These are phyloP conservation scores for Boeremia lycopersici DNA, from an alignment of 2,329 filamentous ascomycete species.

Conservation along the genomic window DNA sequence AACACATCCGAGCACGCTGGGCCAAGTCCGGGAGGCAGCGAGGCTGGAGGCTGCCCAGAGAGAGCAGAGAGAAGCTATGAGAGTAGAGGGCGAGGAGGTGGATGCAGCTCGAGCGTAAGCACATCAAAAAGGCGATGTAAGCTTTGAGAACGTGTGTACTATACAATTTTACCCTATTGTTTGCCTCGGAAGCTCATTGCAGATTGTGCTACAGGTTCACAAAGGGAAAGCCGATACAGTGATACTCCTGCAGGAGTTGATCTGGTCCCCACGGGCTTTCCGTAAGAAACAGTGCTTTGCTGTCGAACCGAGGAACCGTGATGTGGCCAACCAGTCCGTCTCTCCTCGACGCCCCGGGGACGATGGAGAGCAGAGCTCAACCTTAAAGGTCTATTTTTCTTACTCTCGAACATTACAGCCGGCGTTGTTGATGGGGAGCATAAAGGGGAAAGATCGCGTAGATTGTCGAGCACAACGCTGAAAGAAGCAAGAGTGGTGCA, in stretches of 20 bases:
- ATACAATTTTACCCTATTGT: neutral
- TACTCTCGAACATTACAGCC: neutral
- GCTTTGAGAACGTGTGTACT: neutral
- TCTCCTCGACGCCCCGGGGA: no score
- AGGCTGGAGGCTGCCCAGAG: slow-evolving; percentile 5
- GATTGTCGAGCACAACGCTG: no score
- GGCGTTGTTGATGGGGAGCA: neutral
- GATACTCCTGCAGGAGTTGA: neutral
- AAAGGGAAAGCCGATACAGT: neutral
- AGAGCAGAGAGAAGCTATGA: neutral
- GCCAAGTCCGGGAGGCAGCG: slow-evolving; percentile 9
- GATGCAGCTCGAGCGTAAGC: neutral
- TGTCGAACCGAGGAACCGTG: no score
- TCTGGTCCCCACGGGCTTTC: neutral
- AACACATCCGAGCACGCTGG: slow-evolving; percentile 36
- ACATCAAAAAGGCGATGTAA: neutral
- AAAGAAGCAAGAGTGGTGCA: neutral
- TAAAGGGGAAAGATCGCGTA: neutral
- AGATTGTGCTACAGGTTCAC: neutral
- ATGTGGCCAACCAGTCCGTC: no score
- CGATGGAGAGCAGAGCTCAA: no score
- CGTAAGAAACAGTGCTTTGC: neutral
- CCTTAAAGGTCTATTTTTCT: no score
- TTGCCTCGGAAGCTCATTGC: neutral
- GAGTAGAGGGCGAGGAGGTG: neutral